Percentiles rank a stretch among this genome's conserved stretches.
These are phyloP conservation scores for Cladosporium colombiae DNA, from an alignment of 2,329 filamentous ascomycete species.

Conservation along the genomic window DNA sequence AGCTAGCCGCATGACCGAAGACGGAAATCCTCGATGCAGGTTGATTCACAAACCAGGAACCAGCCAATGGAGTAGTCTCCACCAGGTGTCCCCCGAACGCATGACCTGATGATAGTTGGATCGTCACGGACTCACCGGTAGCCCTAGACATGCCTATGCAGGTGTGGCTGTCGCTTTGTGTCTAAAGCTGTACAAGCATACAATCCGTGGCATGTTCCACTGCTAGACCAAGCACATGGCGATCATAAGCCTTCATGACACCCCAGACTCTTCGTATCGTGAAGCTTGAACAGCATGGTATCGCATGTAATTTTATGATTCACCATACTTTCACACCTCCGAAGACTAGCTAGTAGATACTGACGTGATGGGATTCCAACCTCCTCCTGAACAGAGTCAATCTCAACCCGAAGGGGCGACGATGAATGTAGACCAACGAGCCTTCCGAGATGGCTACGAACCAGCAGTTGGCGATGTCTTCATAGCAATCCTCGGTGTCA, in stretches of 20 bases:
- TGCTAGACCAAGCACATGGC: neutral
- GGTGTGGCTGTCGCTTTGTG: neutral
- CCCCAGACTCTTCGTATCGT: neutral
- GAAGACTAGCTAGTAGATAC: neutral
- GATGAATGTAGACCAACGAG: slow-evolving; percentile 8
- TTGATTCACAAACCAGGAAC: neutral
- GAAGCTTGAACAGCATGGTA: neutral
- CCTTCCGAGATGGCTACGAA: slow-evolving; percentile 17
- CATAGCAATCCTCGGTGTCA: slow-evolving; percentile 46
- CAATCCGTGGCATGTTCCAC: neutral
- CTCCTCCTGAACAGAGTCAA: neutral
- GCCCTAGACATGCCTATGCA: neutral
- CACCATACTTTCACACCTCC: neutral
- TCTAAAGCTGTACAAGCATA: neutral
- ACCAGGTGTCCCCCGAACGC: neutral
- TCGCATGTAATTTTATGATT: neutral
- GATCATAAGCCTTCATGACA: neutral
- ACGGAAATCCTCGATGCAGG: neutral
- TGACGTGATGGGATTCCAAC: neutral
- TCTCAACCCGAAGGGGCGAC: neutral
- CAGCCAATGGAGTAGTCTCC: neutral
- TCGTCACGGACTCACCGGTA: neutral
- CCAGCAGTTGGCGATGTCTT: slow-evolving; percentile 13
- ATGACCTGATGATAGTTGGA: slow-evolving; percentile 3
- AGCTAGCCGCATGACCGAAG: neutral